Evolutionary conservation across 2,329 filamentous ascomycete genomes (phyloP).

Genomic region (Colletotrichum salicis): DNA sequence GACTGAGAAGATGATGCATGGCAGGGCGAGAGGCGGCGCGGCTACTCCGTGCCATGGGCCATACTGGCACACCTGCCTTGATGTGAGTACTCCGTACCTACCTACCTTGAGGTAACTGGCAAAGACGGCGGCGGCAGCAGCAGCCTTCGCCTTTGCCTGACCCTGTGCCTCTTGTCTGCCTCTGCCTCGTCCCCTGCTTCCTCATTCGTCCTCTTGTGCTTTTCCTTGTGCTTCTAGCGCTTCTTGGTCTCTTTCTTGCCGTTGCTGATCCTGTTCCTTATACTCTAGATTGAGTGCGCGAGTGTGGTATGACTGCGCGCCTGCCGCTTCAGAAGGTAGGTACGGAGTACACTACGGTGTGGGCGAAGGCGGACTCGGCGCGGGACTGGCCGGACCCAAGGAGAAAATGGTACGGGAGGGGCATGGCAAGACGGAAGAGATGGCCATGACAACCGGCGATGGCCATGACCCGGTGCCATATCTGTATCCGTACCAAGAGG

Average conservation of each 20-base stretch:
- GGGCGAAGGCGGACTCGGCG: neutral
- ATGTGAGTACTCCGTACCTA: too few species aligned
- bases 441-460: neutral
- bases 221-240: neutral
- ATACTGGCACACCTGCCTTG: neutral
- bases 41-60: neutral
- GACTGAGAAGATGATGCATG: neutral
- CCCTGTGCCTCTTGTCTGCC: too few species aligned
- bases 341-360: too few species aligned
- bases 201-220: neutral
- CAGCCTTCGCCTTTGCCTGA: neutral
- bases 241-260: neutral
- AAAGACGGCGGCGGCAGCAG: neutral
- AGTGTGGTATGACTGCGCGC: neutral
- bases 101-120: neutral
- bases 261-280: neutral
- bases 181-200: neutral
- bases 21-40: neutral
- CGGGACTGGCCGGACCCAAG: constrained; percentile 3
- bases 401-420: constrained; percentile 20
- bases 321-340: neutral
- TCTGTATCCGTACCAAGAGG: too few species aligned
- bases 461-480: neutral
- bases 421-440: neutral
- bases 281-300: neutral